Percentiles rank a stretch among this genome's conserved stretches.
Conservation (phyloP, 2,329 filamentous ascomycete species). For the Pleomassaria siparia region DNA sequence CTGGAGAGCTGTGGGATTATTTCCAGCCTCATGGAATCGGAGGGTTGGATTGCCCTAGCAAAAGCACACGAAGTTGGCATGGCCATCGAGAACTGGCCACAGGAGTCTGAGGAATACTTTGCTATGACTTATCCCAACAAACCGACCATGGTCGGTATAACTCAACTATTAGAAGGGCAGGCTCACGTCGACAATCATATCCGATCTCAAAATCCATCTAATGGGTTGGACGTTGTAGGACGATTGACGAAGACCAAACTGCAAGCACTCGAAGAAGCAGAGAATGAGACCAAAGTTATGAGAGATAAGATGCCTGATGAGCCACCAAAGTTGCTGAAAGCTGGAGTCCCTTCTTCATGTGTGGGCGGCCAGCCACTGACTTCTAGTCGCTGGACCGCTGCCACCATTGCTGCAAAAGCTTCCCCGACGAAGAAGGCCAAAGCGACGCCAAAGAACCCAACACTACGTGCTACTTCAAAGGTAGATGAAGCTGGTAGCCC, state of each 20-base stretch:
- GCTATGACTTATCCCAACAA: slow-evolving; percentile 56
- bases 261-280: slow-evolving; percentile 23
- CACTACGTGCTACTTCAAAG: neutral
- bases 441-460: slow-evolving; percentile 2
- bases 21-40: slow-evolving; percentile 59
- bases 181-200: slow-evolving; percentile 51
- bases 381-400: slow-evolving; percentile 25
- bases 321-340: slow-evolving; percentile 30
- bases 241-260: slow-evolving; percentile 29
- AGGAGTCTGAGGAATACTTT: slow-evolving; percentile 63
- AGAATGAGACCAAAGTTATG: slow-evolving; percentile 14
- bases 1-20: slow-evolving; percentile 67
- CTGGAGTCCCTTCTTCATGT: slow-evolving; percentile 45
- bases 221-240: slow-evolving; percentile 31
- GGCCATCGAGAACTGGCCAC: slow-evolving; percentile 68
- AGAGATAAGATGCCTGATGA: slow-evolving; percentile 6
- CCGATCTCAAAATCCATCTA: slow-evolving; percentile 23
- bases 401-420: slow-evolving; percentile 18
- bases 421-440: slow-evolving; percentile 21
- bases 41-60: slow-evolving; percentile 67
- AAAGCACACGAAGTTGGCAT: slow-evolving; percentile 76
- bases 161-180: slow-evolving; percentile 59
- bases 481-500: neutral
- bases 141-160: slow-evolving; percentile 59
- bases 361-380: slow-evolving; percentile 41